Base-by-base conservation (phyloP, 1,284 basidiomycete genomes). In the Gomphus sp. region DNA sequence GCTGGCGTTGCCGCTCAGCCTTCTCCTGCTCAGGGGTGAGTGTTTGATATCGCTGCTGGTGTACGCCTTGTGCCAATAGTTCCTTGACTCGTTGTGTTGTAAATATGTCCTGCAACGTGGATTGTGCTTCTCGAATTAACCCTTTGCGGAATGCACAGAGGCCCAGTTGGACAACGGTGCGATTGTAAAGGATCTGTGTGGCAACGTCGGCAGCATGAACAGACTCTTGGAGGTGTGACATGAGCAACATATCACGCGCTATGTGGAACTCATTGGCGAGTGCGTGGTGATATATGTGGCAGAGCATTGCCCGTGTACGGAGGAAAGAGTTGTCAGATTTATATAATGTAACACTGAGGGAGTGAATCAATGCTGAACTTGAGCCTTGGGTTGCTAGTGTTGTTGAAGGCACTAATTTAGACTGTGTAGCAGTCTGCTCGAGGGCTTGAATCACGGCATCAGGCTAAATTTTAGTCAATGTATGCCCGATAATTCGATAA, bases 171-270 rank as follows among this genome's bases (percentile, higher is more conserved):
- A 99, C 96, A 55, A 99, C 86, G 9, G 94, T 93, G 48, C 97
- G 90, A 74, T 99, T 99, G 79, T 97, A 99, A 52, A 99, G 78
- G 68, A 99, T 98, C 75, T 99, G 97, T 0, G 97, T 99, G 25
- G 89, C 87, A 58, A 98, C 94, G 68, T 99, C 97, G 62, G 96
- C 93, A 48, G 92, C 91, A 69, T 93, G 87, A 66, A 99, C 90
- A 1, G 92, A 91, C 72, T 98, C 96, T 73, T 99, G 96, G 52
- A 99, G 80, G 73, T 99, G 97, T 12, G 93, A 98, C 97, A 99
- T 99, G 64, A 99, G 78, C 55, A 99, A 78, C 89, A 99, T 95
- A 76, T 99, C 97, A 44, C 97, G 91, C 8, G 97, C 93, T 48
- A 91, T 92, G 77, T 98, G 85, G 78, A 95, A 99, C 70, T 98